A percentile compares a stretch with the other conserved stretches of the same genome.
Evolutionary conservation across 805 yeast species (phyloP).

Genomic region (Metschnikowia baotianmanensis): DNA sequence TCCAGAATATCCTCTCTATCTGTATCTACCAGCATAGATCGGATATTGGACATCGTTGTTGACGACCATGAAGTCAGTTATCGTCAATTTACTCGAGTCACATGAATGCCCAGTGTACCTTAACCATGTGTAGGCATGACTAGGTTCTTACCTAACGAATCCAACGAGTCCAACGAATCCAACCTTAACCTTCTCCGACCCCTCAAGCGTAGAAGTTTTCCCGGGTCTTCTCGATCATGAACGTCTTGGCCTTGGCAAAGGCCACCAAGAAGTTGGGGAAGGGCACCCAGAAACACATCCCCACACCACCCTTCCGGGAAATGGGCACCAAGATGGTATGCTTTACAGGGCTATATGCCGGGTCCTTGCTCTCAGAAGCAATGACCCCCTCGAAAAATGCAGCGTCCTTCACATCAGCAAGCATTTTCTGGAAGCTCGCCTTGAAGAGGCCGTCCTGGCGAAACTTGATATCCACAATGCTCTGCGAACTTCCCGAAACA

Average conservation of each 20-base stretch:
- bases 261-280: conserved; percentile 30
- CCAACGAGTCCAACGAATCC: no score
- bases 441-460: conserved; percentile 21
- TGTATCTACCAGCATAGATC: no score
- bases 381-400: background rate
- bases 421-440: conserved; percentile 2
- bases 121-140: no score
- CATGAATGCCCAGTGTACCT: no score
- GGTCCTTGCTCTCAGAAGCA: background rate
- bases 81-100: no score
- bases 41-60: no score
- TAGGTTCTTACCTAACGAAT: no score
- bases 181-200: no score
- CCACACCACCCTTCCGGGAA: conserved; percentile 36
- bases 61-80: no score
- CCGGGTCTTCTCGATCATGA: conserved; percentile 24
- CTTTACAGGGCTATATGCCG: conserved; percentile 4
- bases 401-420: conserved; percentile 2
- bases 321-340: conserved; percentile 30
- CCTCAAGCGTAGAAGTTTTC: conserved; percentile 8
- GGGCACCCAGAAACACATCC: conserved; percentile 27
- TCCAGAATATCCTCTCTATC: no score
- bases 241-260: conserved; percentile 28
- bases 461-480: conserved; percentile 27
- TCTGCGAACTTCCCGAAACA: conserved; percentile 20